Conservation (phyloP, 2,329 filamentous ascomycete genomes). For the Geosmithia morbida region DNA sequence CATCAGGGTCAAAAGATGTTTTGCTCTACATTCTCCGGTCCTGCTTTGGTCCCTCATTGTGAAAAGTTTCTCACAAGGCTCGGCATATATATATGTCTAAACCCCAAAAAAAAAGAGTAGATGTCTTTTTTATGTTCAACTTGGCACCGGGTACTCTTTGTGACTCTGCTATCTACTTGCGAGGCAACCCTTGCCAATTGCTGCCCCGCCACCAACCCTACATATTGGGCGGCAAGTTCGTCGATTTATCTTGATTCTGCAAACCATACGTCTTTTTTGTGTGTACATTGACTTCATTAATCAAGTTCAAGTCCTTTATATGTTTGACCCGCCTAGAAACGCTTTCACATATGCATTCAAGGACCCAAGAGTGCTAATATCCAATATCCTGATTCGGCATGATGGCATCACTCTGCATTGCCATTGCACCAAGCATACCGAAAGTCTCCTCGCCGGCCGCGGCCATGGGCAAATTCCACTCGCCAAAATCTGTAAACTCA, state of each 20-base stretch:
- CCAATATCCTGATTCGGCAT: not conserved
- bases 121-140: not conserved
- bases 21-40: slow-evolving; percentile 25
- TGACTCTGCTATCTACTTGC: slow-evolving; percentile 13
- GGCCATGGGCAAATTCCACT: slow-evolving; percentile 15
- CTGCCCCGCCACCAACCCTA: not conserved
- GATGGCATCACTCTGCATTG: slow-evolving; percentile 7
- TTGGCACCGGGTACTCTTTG: not conserved
- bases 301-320: too few species aligned
- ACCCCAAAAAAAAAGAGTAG: not conserved
- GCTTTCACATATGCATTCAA: not conserved
- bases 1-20: slow-evolving; percentile 24
- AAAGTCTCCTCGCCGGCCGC: slow-evolving; percentile 10
- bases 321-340: not conserved
- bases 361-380: not conserved
- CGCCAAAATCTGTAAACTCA: slow-evolving; percentile 17
- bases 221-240: too few species aligned
- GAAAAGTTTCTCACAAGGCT: not conserved
- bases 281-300: too few species aligned
- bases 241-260: too few species aligned
- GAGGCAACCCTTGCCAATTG: not conserved
- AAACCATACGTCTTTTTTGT: too few species aligned
- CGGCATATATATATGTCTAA: not conserved
- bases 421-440: slow-evolving; percentile 12
- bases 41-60: slow-evolving; percentile 9